Base-by-base conservation (phyloP, 2,329 filamentous ascomycete species). In the Huntiella abstrusa region DNA sequence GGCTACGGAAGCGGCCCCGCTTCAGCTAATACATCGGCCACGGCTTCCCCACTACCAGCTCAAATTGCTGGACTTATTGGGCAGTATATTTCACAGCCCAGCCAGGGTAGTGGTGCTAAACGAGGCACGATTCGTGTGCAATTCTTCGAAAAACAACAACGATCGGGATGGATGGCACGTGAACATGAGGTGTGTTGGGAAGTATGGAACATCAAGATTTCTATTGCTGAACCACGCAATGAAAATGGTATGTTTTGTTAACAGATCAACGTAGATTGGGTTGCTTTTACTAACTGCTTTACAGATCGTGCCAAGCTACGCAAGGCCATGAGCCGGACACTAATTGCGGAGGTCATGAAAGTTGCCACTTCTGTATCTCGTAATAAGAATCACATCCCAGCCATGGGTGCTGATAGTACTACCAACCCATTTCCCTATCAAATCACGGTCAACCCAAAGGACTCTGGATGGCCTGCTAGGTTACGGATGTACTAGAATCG, bases 171-270 rank as follows among this genome's bases (percentile, higher is more conserved):
- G 60, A 79, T 83, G 61, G 80, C 86, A 65, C 73, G 62, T 55
- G 88, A 95, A 53, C 87, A 96, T 60, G 87, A 95, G 60, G 77
- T 95, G 13, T 93, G 86, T 60, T 98, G 91, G 91, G 91, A 96
- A 68, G 78, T 77, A 57, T 98, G 91, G 91, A 85, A 83, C 39
- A 65, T 98, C 53, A 84, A 92, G 61, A 83, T 96, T 43, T 92
- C 86, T n/a, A 77, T 95, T 47, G 84, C 86, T 7, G 86, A 85
- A 55, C 87, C 88, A 28, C 70, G 81, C 57, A 94, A 84, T 8
- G 88, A 96, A 57, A 83, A 77, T 53, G 86, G 85, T 92, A 65
- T 55, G 77, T 28, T 28, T 7, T 40, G 13, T 12, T 7, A 11
- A 16, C n/a, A 10, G 2, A 11, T 15, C 11, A 22, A 17, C 12